Conservation (phyloP, 2,329 filamentous ascomycete species). For the Calonectria naviculata region DNA sequence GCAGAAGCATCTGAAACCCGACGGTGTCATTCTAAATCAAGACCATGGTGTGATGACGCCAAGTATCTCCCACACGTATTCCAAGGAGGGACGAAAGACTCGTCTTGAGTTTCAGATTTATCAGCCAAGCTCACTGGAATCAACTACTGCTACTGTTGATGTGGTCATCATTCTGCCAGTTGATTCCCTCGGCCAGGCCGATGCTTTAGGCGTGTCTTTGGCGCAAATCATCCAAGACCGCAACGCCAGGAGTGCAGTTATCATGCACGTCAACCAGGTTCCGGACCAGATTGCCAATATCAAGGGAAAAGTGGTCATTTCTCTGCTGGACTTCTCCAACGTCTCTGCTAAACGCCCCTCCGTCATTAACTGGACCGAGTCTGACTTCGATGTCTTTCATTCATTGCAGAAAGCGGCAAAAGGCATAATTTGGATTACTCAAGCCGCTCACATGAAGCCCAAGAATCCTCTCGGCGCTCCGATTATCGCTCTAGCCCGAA, state of each 20-base stretch:
- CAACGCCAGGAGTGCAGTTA: not conserved
- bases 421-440: slow-evolving; percentile 61
- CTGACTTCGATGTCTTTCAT: slow-evolving; percentile 54
- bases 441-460: slow-evolving; percentile 51
- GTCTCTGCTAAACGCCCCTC: slow-evolving; percentile 34
- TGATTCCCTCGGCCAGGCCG: slow-evolving; percentile 9
- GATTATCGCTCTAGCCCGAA: slow-evolving; percentile 58
- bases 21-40: slow-evolving; percentile 43
- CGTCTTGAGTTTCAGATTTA: slow-evolving; percentile 18
- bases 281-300: slow-evolving; percentile 26
- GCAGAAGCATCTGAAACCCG: slow-evolving; percentile 38
- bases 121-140: not conserved
- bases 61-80: not conserved
- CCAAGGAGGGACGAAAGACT: not conserved
- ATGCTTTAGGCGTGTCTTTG: not conserved
- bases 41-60: not conserved
- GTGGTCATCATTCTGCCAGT: slow-evolving; percentile 33
- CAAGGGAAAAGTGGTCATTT: slow-evolving; percentile 51
- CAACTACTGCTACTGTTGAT: not conserved
- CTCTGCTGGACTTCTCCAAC: slow-evolving; percentile 56
- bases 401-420: slow-evolving; percentile 49
- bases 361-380: slow-evolving; percentile 52
- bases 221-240: not conserved
- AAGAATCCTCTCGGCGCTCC: slow-evolving; percentile 50
- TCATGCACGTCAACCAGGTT: slow-evolving; percentile 23